Base-by-base conservation (phyloP, 306 rosid species). In the Carpinus viminea region DNA sequence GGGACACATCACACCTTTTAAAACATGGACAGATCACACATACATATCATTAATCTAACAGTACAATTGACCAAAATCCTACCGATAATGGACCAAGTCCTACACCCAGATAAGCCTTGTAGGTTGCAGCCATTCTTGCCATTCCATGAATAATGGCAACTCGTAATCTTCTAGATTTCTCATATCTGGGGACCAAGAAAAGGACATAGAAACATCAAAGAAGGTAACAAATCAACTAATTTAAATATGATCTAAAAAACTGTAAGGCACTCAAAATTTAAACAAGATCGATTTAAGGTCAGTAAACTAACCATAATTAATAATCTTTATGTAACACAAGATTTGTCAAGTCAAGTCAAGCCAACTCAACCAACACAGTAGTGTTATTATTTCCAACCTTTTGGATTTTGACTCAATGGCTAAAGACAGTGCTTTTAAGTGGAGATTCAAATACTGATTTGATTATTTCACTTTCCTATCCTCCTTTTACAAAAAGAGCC, bases 81-180 rank as follows among this genome's bases (percentile, higher is more conserved):
- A 95, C 98, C 89, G 91, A 90, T 18, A 96, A 87, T 15, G 98
- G 97, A 51, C 98, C 99, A 52, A 96, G 97, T 83, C 99, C 99
- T 68, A 93, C 89, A 20, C 98, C 99, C 66, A 96, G 80, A 84
- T 93, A 93, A 70, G 96, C 91, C 89, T 83, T 93, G 82, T 93
- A 96, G 71, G 96, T 96, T 13, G 99, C 99, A 74, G 99, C 98
- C 97, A 91, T 93, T 86, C 99, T 90, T 73, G 99, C 99, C 99
- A 96, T 88, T 86, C 94, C 97, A 77, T 96, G 99, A 79, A 93
- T 84, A 55, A 87, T 21, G 7, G 94, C 97, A 71, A 96, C 98
- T 31, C 99, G 83, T 24, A 96, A 54, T 88, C 89, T 85, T 80
- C 99, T 88, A 60, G 87, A 81, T 18, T 73, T 86, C 86, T 96